phyloP scores from a whole-genome alignment of 1,284 basidiomycete genomes.

The Apiotrichum veenhuisii region DNA sequence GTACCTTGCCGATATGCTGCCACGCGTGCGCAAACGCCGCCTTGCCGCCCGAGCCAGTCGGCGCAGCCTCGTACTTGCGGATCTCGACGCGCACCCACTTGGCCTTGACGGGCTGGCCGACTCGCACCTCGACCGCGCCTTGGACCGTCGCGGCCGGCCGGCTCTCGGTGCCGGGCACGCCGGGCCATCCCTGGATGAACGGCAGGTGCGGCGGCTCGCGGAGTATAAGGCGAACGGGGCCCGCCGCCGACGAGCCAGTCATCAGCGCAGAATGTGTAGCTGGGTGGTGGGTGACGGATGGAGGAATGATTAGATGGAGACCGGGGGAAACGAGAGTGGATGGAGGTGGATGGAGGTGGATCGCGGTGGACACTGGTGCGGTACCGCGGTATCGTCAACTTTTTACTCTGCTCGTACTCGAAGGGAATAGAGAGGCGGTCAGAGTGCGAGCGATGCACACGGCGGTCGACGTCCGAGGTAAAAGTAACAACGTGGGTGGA shows the following conservation, averaged over 20 bases:
- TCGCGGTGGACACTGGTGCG: too few relatives aligned
- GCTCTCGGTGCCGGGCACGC: conserved; percentile 31
- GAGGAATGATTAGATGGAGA: neutral
- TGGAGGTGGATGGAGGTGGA: too few relatives aligned
- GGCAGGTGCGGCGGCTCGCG: conserved; percentile 47
- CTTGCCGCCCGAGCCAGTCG: conserved; percentile 53
- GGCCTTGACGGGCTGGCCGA: conserved; percentile 73
- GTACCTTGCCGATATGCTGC: conserved; percentile 41
- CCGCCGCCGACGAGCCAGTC: conserved; percentile 3
- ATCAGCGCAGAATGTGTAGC: neutral
- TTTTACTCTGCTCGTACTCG: too few relatives aligned
- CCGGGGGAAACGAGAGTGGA: neutral
- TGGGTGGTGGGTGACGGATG: neutral
- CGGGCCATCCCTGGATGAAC: conserved; percentile 47
- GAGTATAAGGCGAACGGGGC: conserved; percentile 38
- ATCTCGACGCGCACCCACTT: conserved; percentile 83
- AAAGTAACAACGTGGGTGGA: too few relatives aligned
- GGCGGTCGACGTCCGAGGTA: too few relatives aligned
- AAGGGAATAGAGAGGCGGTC: too few relatives aligned
- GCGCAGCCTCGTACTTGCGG: conserved; percentile 69
- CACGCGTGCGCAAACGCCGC: conserved; percentile 64
- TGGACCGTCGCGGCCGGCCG: conserved; percentile 39
- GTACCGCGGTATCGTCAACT: too few relatives aligned
- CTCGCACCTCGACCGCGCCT: conserved; percentile 70
- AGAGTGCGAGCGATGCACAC: too few relatives aligned